Percentiles rank a stretch among this genome's conserved stretches.
These are phyloP conservation scores for Ensete glaucum DNA, from an alignment of 176 grass and related monocot genomes.

Conservation along the genomic window DNA sequence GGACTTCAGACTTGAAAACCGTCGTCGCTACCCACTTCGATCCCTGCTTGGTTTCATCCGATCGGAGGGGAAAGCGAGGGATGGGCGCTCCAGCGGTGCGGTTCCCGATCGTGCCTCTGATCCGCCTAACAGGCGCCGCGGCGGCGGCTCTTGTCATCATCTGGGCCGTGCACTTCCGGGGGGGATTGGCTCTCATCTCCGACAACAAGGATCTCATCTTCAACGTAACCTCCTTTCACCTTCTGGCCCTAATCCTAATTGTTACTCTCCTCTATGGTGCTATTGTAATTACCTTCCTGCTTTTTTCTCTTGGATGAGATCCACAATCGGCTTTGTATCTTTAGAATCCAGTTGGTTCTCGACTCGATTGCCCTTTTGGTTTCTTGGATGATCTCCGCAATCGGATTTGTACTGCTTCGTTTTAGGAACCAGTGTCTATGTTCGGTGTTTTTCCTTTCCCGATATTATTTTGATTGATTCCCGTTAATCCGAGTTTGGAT, in stretches of 20 bases:
- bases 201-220: conserved; percentile 24
- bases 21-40: background rate
- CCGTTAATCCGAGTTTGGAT: too few relatives aligned
- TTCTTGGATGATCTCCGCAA: too few relatives aligned
- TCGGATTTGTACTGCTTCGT: too few relatives aligned
- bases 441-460: too few relatives aligned
- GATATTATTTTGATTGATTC: too few relatives aligned
- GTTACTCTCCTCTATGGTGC: too few relatives aligned
- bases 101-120: conserved; percentile 46
- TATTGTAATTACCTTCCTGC: too few relatives aligned
- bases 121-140: conserved; percentile 36
- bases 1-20: background rate
- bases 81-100: conserved; percentile 42
- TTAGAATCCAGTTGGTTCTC: too few relatives aligned
- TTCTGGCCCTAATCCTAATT: background rate
- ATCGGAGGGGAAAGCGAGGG: background rate
- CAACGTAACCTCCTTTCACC: background rate
- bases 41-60: background rate
- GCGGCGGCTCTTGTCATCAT: conserved; percentile 38
- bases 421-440: too few relatives aligned
- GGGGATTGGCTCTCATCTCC: conserved; percentile 68
- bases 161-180: conserved; percentile 86
- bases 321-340: too few relatives aligned
- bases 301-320: background rate
- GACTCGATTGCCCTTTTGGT: too few relatives aligned